Conservation (phyloP, 768 basidiomycete species). For the Pleurotus giganteus region DNA sequence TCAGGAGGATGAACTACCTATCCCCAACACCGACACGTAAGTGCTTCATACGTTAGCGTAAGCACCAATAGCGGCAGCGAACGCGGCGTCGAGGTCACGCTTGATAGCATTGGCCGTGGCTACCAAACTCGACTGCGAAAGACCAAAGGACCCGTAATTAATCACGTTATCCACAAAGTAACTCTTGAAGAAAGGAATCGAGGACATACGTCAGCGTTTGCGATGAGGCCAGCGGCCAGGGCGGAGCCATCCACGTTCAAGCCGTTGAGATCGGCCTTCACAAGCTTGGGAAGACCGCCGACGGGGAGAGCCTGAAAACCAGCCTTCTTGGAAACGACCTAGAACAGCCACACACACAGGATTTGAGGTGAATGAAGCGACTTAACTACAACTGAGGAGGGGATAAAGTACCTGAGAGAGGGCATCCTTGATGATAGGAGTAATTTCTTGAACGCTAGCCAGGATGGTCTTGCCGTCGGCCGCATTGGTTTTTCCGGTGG, state of each 20-base stretch:
- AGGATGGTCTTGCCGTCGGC: constrained; percentile 19
- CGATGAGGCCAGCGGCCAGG: constrained; percentile 26
- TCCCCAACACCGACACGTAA: too few relatives aligned
- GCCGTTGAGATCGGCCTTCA: constrained; percentile 23
- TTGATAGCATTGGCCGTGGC: constrained; percentile 18
- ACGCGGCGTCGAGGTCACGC: constrained; percentile 20
- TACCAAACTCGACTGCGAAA: constrained; percentile 18
- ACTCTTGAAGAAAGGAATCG: too few relatives aligned
- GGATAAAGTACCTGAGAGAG: constrained; percentile 5
- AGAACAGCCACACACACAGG: neutral
- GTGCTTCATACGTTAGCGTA: constrained; percentile 14
- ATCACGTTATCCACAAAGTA: too few relatives aligned
- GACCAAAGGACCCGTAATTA: neutral
- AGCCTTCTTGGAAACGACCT: constrained; percentile 19
- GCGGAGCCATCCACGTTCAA: constrained; percentile 22
- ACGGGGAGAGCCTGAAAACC: constrained; percentile 20
- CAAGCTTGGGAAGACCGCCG: constrained; percentile 19
- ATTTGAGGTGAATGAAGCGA: too few relatives aligned
- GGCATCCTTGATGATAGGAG: constrained; percentile 19
- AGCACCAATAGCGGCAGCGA: constrained; percentile 24
- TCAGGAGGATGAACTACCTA: too few relatives aligned
- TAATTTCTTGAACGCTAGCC: constrained; percentile 15
- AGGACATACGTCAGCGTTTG: too few relatives aligned
- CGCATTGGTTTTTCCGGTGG: constrained; percentile 15
- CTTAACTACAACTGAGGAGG: too few relatives aligned